phyloP scores from a whole-genome alignment of 306 rosid genomes.

The Arachis hypogaea region DNA sequence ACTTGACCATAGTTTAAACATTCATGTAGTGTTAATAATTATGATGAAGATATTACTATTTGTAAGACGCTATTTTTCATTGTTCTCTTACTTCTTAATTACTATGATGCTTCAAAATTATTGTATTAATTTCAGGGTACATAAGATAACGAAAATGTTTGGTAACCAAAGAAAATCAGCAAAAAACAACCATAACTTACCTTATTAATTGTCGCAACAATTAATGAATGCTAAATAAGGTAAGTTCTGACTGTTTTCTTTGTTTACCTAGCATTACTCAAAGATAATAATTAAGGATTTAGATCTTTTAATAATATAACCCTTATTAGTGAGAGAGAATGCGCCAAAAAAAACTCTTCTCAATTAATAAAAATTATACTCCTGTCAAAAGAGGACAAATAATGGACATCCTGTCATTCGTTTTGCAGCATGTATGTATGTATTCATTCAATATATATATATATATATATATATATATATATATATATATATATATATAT shows the following conservation, averaged over 20 bases:
- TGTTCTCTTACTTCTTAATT: too few relatives aligned
- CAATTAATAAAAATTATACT: background rate
- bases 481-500: too few relatives aligned
- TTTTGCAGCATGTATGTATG: conserved; percentile 24
- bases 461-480: too few relatives aligned
- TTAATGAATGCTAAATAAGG: too few relatives aligned
- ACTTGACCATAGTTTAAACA: background rate
- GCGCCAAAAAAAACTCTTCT: background rate
- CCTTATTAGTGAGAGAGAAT: background rate
- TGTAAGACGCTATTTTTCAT: too few relatives aligned
- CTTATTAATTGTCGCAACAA: too few relatives aligned
- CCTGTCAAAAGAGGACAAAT: background rate
- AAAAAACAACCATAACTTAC: too few relatives aligned
- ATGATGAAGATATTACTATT: too few relatives aligned
- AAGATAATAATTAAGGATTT: background rate
- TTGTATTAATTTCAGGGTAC: background rate
- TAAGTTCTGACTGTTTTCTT: too few relatives aligned
- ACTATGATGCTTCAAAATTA: background rate
- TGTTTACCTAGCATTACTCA: too few relatives aligned
- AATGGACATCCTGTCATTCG: conserved; percentile 28
- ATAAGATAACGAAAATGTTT: background rate
- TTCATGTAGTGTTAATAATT: background rate
- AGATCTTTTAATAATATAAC: background rate
- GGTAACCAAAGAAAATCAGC: too few relatives aligned
- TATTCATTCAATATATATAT: too few relatives aligned